Conservation (phyloP, 2,329 filamentous ascomycete species). For the Hypoxylon sp. region DNA sequence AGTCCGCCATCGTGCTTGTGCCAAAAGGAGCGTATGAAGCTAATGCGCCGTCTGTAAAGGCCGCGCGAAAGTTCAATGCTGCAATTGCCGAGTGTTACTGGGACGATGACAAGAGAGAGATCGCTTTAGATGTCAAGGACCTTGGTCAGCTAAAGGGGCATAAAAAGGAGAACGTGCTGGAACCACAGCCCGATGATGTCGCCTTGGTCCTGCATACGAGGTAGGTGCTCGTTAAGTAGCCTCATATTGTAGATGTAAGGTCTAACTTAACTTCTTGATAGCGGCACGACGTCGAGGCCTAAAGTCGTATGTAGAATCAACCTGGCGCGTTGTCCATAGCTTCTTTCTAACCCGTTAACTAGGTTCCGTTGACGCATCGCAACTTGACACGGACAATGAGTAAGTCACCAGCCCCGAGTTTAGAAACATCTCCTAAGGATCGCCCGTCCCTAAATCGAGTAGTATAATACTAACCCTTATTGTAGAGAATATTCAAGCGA, state of each 20-base stretch:
- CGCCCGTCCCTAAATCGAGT: not conserved
- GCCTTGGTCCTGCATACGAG: conserved; percentile 86
- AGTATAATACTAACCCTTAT: conserved; percentile 13
- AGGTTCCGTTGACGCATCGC: conserved; percentile 82
- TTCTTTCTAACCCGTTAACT: conserved; percentile 35
- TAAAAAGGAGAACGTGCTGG: conserved; percentile 56
- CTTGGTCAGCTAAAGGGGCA: conserved; percentile 71
- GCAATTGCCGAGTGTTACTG: conserved; percentile 91
- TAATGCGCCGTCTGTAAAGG: conserved; percentile 78
- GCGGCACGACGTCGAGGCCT: conserved; percentile 85
- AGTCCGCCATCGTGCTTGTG: conserved; percentile 82
- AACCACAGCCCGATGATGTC: conserved; percentile 79
- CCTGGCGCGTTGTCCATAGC: conserved; percentile 2
- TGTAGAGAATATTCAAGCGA: conserved; percentile 79
- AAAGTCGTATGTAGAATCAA: conserved; percentile 73
- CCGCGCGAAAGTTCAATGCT: conserved; percentile 82
- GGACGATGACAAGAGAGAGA: conserved; percentile 72
- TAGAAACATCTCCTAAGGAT: not conserved
- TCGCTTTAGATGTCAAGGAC: conserved; percentile 84
- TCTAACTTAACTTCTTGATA: conserved; percentile 50
- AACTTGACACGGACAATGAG: conserved; percentile 87
- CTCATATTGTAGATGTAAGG: conserved; percentile 5
- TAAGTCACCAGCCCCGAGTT: conserved; percentile 53
- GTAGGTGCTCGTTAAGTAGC: conserved; percentile 46
- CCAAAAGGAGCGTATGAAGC: conserved; percentile 77